Evolutionary conservation across 805 yeast species (phyloP).

Genomic region (Scheffersomyces spartinae): DNA sequence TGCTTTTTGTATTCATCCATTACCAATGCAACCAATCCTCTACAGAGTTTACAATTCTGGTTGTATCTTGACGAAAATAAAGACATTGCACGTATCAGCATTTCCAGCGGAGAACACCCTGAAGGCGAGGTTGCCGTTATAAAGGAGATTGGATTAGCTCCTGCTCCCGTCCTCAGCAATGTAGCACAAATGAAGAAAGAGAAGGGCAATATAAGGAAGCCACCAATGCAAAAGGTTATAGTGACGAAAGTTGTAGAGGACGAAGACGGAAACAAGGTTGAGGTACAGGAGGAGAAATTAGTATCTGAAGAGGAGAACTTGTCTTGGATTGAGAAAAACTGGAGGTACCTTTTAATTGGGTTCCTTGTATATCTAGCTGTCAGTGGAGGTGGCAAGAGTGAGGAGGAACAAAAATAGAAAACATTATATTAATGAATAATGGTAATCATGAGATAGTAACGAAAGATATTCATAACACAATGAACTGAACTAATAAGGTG

Average conservation of each 20-base stretch:
- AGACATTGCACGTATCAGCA: conserved; percentile 3
- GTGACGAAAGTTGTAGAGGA: conserved; percentile 11
- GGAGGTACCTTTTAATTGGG: conserved; percentile 30
- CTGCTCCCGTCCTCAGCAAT: conserved; percentile 3
- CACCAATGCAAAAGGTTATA: conserved; percentile 6
- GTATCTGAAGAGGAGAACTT: conserved; percentile 18
- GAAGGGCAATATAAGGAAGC: conserved; percentile 2
- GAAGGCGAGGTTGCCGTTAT: background rate
- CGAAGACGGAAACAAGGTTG: conserved; percentile 13
- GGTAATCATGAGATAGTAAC: no score
- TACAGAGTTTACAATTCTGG: conserved; percentile 5
- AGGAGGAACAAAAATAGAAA: conserved; percentile 1
- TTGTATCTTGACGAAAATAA: conserved; percentile 4
- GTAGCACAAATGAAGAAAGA: conserved; percentile 2
- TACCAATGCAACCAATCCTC: conserved; percentile 8
- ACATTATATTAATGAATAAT: no score
- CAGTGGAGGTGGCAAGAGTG: conserved; percentile 8
- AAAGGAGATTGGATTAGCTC: background rate
- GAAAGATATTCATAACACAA: no score
- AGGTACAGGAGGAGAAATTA: conserved; percentile 11
- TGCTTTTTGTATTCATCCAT: no score
- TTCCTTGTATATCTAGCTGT: conserved; percentile 15
- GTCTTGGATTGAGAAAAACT: conserved; percentile 31
- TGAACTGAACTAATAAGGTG: no score
- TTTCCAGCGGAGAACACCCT: conserved; percentile 1